Evolutionary conservation across 2,329 filamentous ascomycete genomes (phyloP).

Genomic region (Venturia aucupariae): DNA sequence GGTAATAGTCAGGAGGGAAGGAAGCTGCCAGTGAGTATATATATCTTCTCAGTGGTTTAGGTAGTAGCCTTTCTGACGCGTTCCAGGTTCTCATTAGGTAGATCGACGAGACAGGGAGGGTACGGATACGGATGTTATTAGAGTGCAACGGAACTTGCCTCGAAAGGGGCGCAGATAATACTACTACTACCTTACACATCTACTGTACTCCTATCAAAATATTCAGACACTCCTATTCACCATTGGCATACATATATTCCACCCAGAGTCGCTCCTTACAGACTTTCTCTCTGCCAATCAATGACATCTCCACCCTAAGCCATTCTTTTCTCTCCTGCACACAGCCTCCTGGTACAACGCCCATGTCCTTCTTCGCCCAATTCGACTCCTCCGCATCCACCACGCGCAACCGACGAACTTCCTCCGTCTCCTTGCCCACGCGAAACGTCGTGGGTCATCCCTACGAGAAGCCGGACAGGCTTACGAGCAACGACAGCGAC

Average conservation of each 20-base stretch:
- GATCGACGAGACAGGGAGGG: neutral
- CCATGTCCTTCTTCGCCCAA: constrained; percentile 45
- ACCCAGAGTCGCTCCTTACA: neutral
- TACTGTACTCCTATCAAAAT: no score
- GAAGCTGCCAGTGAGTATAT: neutral
- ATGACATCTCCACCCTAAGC: neutral
- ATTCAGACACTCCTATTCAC: neutral
- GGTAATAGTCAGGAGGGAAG: neutral
- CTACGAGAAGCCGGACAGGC: constrained; percentile 39
- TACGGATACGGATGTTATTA: neutral
- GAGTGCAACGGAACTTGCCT: neutral
- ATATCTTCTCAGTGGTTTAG: neutral
- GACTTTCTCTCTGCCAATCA: neutral
- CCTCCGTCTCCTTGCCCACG: constrained; percentile 42
- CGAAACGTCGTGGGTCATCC: constrained; percentile 31
- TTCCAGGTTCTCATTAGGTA: no score
- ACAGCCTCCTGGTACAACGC: neutral
- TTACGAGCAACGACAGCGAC: constrained; percentile 23
- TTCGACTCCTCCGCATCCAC: constrained; percentile 33
- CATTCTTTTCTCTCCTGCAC: neutral
- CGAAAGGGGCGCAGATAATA: neutral
- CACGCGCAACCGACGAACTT: constrained; percentile 33
- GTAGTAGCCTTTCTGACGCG: constrained; percentile 5
- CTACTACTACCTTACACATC: no score
- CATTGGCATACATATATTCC: neutral